Conservation (phyloP, 2,329 filamentous ascomycete genomes). For the Peltaster fructicola region DNA sequence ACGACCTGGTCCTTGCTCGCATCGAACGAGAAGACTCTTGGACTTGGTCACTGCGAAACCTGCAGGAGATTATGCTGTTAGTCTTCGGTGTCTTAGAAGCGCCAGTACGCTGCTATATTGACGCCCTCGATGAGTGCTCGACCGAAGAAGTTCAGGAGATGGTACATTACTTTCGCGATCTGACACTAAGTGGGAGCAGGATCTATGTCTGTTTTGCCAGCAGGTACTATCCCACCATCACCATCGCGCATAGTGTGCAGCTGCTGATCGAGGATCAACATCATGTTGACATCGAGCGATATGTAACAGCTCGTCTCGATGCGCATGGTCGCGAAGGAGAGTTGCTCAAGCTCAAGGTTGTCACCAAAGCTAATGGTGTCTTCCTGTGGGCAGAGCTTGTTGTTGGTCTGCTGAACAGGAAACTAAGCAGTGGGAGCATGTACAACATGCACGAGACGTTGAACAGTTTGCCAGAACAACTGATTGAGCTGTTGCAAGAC, state of each 20-base stretch:
- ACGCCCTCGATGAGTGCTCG: slow-evolving; percentile 1
- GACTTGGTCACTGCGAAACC: neutral
- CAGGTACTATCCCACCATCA: slow-evolving; percentile 1
- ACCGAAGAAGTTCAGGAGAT: neutral
- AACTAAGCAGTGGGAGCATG: too few relatives aligned
- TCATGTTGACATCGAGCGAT: neutral
- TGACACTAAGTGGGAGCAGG: neutral
- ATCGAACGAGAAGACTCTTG: neutral
- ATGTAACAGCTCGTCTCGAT: neutral
- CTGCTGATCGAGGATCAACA: too few relatives aligned
- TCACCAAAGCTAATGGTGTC: neutral
- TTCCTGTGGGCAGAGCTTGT: slow-evolving; percentile 2
- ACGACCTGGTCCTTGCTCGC: neutral
- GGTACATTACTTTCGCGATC: neutral
- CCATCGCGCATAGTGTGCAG: too few relatives aligned
- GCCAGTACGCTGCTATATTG: neutral
- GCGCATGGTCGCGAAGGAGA: too few relatives aligned
- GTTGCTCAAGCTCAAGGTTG: too few relatives aligned
- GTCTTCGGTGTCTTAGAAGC: neutral
- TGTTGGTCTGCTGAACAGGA: neutral
- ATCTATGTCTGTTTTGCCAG: slow-evolving; percentile 1
- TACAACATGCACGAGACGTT: too few relatives aligned
- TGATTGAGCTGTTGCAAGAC: too few relatives aligned
- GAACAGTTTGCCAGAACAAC: too few relatives aligned
- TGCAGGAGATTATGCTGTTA: neutral